Base-by-base conservation (phyloP, 177 flowering plant genomes). In the Tripterygium wilfordii region DNA sequence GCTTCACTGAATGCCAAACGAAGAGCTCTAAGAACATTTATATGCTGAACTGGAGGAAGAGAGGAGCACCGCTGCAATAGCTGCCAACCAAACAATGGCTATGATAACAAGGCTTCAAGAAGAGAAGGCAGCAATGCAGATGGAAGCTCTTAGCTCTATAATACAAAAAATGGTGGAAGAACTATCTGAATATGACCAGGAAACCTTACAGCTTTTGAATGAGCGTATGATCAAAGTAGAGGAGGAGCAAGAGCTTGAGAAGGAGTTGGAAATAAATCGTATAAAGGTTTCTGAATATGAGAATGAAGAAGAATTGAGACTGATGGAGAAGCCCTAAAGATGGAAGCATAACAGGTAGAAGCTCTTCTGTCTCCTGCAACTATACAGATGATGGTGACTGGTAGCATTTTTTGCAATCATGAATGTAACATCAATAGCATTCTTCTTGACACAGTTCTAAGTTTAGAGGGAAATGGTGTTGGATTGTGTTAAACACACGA, bases 81-180 rank as follows among this genome's bases (percentile, higher is more conserved):
- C 92, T 27, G 78, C 95, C 10, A 80, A 74, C 57, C 84, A 89
- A 47, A 86, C 97, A 6, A 83, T 89, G 95, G 97, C 95, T 1
- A 89, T 89, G 97, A 89, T 89, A 49, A 83, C 74, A 0, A 56
- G 89, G 55, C 87, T 89, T 37, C 97, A 89, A 39, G 95, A 86
- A 63, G 97, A 89, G 66, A 89, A 89, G 63, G 80, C 97, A 6
- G 78, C 82, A n/a, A 69, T 86, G 84, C 89, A 83, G 45, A 80
- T 89, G 89, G 97, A 88, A 56, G 92, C 97, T n/a, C n/a, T n/a
- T n/a, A n/a, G n/a, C n/a, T 16, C 61, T 80, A 48, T 95, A 88
- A 43, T 86, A 88, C 62, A 83, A 63, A 66, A 95, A 47, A 85
- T 89, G 95, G 83, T 83, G 89, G 97, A 89, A 50, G 95, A 86